phyloP scores from a whole-genome alignment of 176 grass and related monocot species.

The Eleusine indica region DNA sequence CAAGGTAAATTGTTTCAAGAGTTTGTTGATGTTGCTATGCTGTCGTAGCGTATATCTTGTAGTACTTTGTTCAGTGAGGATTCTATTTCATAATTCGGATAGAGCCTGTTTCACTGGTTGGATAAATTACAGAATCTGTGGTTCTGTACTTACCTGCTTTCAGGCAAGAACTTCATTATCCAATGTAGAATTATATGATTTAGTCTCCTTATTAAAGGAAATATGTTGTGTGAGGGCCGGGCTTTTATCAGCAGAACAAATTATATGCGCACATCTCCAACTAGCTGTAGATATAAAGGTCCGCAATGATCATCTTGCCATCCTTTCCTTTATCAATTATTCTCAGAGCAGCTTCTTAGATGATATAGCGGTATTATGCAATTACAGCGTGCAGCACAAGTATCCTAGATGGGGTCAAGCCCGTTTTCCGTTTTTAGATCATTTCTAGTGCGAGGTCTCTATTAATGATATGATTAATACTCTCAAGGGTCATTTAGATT shows the following conservation, averaged over 20 bases:
- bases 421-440: not conserved
- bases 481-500: not conserved
- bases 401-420: not conserved
- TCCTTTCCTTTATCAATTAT: too few species aligned
- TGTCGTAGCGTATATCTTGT: constrained; percentile 7
- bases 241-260: not conserved
- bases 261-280: not conserved
- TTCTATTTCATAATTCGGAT: not conserved
- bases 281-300: not conserved
- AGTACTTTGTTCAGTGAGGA: not conserved
- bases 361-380: not conserved
- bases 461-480: not conserved
- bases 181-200: not conserved
- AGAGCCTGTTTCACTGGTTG: not conserved
- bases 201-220: not conserved
- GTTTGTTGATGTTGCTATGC: not conserved
- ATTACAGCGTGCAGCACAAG: not conserved
- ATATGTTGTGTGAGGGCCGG: not conserved
- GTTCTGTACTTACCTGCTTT: not conserved
- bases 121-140: not conserved
- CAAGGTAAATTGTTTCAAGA: constrained; percentile 35
- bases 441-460: not conserved
- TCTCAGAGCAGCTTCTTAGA: not conserved
- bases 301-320: not conserved
- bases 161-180: not conserved